Evolutionary conservation across 2,329 filamentous ascomycete species (phyloP).

Genomic region (Calonectria honghensis): DNA sequence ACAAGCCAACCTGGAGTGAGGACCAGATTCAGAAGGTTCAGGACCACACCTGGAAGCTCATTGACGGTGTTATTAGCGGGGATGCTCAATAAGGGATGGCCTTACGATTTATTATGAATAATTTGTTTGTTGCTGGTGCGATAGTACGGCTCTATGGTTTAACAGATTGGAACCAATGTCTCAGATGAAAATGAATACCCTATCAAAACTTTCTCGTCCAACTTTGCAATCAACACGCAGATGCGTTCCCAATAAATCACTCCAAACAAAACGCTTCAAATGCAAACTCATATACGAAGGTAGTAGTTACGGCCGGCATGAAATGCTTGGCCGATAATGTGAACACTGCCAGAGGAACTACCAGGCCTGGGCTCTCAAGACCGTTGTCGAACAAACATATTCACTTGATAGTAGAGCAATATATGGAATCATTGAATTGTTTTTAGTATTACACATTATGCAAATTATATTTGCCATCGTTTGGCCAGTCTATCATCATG

Average conservation of each 20-base stretch:
- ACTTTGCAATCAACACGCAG: not conserved
- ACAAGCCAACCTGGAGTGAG: slow-evolving; percentile 55
- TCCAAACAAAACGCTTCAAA: not conserved
- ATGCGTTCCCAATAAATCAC: not conserved
- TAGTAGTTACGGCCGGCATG: no score
- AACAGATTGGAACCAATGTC: not conserved
- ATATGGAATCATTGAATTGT: not conserved
- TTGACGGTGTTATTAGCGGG: slow-evolving; percentile 49
- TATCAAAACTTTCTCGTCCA: not conserved
- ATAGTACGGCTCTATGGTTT: not conserved
- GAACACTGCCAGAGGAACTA: not conserved
- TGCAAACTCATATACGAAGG: not conserved
- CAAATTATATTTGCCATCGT: not conserved
- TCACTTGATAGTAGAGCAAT: not conserved
- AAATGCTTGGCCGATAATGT: not conserved
- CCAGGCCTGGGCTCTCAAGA: no score
- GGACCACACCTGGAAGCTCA: slow-evolving; percentile 57
- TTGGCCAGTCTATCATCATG: not conserved
- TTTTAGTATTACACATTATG: not conserved
- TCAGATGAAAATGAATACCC: not conserved
- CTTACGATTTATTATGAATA: not conserved
- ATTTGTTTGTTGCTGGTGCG: not conserved
- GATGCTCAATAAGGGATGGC: not conserved
- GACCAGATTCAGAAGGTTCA: slow-evolving; percentile 55
- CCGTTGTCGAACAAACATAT: not conserved